Evolutionary conservation across 805 yeast species (phyloP).

Genomic region (Wickerhamiella sergipiensis): DNA sequence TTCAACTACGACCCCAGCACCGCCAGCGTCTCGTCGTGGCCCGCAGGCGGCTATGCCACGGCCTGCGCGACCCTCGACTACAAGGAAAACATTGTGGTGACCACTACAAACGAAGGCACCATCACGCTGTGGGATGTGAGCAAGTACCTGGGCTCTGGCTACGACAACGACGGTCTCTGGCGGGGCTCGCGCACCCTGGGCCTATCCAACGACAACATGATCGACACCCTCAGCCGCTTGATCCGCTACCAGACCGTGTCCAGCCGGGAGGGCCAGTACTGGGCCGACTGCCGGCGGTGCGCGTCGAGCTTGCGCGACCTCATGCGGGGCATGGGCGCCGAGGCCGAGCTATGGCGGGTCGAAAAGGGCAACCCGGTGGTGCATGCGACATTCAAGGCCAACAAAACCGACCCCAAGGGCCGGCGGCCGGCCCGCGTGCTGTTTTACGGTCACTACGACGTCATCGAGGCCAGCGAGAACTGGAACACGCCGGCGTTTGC

Average conservation of each 20-base stretch:
- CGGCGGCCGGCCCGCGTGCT: conserved; percentile 34
- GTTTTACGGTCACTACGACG: conserved; percentile 96
- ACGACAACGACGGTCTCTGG: conserved; percentile 33
- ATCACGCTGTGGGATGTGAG: conserved; percentile 61
- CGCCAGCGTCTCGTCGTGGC: conserved; percentile 26
- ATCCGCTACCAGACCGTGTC: conserved; percentile 70
- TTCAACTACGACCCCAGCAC: conserved; percentile 39
- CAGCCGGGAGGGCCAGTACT: conserved; percentile 47
- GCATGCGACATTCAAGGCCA: conserved; percentile 47
- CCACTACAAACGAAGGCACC: conserved; percentile 37
- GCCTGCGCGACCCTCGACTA: conserved; percentile 10
- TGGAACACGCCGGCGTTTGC: conserved; percentile 77
- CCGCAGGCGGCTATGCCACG: conserved; percentile 14
- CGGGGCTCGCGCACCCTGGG: background rate
- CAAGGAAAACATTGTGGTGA: conserved; percentile 7
- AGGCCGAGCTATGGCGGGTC: conserved; percentile 56
- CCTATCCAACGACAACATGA: conserved; percentile 46
- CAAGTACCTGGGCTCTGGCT: conserved; percentile 6
- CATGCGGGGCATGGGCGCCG: conserved; percentile 49
- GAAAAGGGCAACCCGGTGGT: conserved; percentile 76
- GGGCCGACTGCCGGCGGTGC: conserved; percentile 76
- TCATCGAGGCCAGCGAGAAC: conserved; percentile 57
- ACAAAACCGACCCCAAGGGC: conserved; percentile 11
- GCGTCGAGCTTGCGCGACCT: conserved; percentile 59
- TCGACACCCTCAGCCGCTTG: conserved; percentile 45